phyloP scores from a whole-genome alignment of 2,329 filamentous ascomycete genomes.

The Macrophomina tecta region DNA sequence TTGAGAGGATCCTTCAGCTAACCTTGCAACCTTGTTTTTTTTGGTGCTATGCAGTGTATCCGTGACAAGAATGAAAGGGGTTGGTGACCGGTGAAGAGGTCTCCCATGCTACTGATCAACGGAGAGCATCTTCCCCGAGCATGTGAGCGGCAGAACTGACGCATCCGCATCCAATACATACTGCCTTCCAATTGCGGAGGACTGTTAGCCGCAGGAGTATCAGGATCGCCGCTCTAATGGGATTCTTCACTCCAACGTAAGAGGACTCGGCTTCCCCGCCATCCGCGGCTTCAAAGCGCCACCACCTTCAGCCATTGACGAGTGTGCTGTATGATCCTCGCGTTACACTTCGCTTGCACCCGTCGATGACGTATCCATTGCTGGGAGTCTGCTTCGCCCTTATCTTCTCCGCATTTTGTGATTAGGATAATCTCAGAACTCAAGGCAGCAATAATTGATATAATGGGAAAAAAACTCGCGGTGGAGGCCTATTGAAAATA shows the following conservation, averaged over 20 bases:
- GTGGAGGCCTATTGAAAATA: too few species aligned
- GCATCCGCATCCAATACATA: neutral
- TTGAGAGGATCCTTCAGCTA: neutral
- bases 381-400: neutral
- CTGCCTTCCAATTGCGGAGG: neutral
- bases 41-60: too few species aligned
- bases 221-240: neutral
- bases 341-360: neutral
- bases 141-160: too few species aligned
- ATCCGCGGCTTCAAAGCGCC: neutral
- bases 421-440: neutral
- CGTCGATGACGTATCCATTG: neutral
- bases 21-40: too few species aligned
- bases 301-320: neutral
- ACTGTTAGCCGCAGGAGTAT: neutral
- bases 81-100: too few species aligned
- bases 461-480: neutral
- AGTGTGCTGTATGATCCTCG: neutral
- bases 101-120: too few species aligned
- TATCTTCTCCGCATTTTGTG: constrained; percentile 17
- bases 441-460: neutral
- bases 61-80: too few species aligned
- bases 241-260: neutral
- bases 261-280: neutral
- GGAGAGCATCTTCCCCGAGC: too few species aligned